These are phyloP conservation scores for Pichia exigua DNA, from an alignment of 805 yeast genomes.

Conservation along the genomic window DNA sequence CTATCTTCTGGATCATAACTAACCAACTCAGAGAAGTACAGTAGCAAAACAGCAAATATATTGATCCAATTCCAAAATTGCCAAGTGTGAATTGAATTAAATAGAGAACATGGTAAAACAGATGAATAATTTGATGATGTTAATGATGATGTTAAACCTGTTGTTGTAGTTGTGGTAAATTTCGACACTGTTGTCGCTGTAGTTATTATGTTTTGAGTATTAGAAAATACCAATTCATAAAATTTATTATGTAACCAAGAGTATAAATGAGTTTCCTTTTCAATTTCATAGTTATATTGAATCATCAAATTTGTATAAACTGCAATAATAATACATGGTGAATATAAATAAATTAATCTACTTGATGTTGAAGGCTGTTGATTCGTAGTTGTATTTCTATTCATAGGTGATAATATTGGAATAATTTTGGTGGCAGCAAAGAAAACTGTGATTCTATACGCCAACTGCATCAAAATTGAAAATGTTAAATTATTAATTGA, in stretches of 20 bases:
- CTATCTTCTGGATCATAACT: constrained; percentile 29
- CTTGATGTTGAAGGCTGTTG: constrained; percentile 27
- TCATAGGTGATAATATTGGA: constrained; percentile 42
- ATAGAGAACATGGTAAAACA: not conserved
- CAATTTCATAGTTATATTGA: constrained; percentile 75
- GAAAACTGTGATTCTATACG: constrained; percentile 79
- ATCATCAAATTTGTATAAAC: constrained; percentile 91
- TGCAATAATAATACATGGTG: constrained; percentile 91
- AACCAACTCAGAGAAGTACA: constrained; percentile 72
- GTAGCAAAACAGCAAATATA: constrained; percentile 67
- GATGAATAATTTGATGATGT: not conserved
- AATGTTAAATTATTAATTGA: constrained; percentile 64
- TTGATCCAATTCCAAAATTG: constrained; percentile 97
- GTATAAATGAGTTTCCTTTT: constrained; percentile 38
- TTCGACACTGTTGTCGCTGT: not conserved
- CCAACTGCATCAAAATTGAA: constrained; percentile 71
- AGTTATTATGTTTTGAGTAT: constrained; percentile 2
- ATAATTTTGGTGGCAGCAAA: constrained; percentile 88
- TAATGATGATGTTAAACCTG: not conserved
- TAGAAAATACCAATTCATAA: constrained; percentile 9
- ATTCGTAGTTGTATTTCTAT: constrained; percentile 5
- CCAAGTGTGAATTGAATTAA: constrained; percentile 54
- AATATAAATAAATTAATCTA: constrained; percentile 69
- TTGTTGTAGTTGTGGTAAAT: not conserved
- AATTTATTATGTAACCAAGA: constrained; percentile 25